These are phyloP conservation scores for Candida glaebosa DNA, from an alignment of 805 yeast species.

Conservation along the genomic window DNA sequence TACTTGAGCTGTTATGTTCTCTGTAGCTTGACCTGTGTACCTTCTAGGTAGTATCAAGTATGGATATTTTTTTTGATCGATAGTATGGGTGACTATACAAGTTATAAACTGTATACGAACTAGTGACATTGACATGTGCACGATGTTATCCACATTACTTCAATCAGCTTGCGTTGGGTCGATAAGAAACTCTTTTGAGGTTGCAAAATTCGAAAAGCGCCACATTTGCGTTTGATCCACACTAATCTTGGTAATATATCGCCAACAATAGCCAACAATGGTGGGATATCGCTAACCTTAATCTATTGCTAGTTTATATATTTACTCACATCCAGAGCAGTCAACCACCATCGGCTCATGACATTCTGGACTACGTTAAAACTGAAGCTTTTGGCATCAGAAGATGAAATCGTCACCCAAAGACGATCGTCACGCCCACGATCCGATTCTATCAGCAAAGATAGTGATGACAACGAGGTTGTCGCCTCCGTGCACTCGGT, in stretches of 20 bases:
- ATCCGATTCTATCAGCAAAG: background rate
- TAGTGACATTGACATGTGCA: background rate
- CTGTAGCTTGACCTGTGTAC: too few relatives aligned
- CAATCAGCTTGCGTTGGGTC: too few relatives aligned
- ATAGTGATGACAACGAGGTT: background rate
- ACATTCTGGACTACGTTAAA: background rate
- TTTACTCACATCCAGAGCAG: too few relatives aligned
- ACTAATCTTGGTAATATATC: background rate
- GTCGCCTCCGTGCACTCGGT: slow-evolving; percentile 4
- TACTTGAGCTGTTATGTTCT: too few relatives aligned
- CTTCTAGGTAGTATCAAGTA: too few relatives aligned
- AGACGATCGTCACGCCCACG: background rate
- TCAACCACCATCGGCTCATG: background rate
- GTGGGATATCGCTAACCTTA: background rate
- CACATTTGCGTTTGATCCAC: background rate
- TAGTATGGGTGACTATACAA: too few relatives aligned
- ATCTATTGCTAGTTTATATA: background rate
- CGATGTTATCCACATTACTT: too few relatives aligned
- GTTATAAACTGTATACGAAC: too few relatives aligned
- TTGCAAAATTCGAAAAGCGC: background rate
- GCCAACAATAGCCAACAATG: background rate
- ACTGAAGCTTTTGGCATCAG: background rate
- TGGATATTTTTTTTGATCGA: too few relatives aligned
- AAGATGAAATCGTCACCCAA: slow-evolving; percentile 1
- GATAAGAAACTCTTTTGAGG: too few relatives aligned